Conservation (phyloP, 768 basidiomycete genomes). For the Russula griseocarnosa region DNA sequence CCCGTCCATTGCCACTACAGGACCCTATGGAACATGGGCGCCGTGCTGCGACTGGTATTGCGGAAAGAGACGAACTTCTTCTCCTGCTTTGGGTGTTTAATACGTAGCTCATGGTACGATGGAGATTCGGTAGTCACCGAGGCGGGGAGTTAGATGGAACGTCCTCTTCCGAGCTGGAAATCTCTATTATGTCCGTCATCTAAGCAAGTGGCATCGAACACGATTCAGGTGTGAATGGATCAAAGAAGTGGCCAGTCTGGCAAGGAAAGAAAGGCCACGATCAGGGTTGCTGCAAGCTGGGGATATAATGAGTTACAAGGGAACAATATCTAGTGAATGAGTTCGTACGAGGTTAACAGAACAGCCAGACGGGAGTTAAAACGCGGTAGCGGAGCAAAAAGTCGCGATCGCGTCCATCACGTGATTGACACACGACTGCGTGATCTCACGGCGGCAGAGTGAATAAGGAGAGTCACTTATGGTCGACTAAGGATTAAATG, state of each 20-base stretch:
- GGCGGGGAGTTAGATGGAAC: background rate
- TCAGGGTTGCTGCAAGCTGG: background rate
- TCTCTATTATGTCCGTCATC: conserved; percentile 3
- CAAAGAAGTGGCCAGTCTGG: background rate
- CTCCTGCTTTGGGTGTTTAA: conserved; percentile 1
- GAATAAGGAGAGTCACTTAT: too few species aligned
- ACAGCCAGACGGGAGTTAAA: too few species aligned
- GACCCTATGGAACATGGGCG: background rate
- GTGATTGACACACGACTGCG: background rate
- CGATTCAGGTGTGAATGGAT: background rate
- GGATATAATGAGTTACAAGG: background rate
- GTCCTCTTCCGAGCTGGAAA: conserved; percentile 16
- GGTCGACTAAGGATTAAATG: too few species aligned
- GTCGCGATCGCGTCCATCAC: background rate
- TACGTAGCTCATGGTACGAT: background rate
- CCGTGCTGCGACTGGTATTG: background rate
- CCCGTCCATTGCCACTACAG: background rate
- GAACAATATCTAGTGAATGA: background rate
- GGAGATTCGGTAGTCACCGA: background rate
- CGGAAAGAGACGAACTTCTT: conserved; percentile 15
- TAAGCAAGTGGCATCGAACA: background rate
- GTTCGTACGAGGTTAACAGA: background rate
- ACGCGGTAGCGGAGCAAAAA: background rate
- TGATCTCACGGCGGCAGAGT: too few species aligned
- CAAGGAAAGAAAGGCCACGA: background rate